phyloP scores from a whole-genome alignment of 345 rosid genomes.

The Firmiana major region DNA sequence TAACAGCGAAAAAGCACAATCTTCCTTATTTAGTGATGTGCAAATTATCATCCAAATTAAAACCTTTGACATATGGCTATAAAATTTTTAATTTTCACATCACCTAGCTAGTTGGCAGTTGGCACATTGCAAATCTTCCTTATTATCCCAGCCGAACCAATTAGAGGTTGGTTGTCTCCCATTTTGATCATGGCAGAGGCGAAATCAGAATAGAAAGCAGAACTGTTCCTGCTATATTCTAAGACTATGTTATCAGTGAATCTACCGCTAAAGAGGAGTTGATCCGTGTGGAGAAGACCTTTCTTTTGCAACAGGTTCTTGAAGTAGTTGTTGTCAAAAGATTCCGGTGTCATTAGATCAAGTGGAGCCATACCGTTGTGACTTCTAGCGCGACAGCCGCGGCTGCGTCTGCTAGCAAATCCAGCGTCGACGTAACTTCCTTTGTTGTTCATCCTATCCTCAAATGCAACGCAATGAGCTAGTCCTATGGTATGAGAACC shows the following conservation, averaged over 20 bases:
- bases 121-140: constrained; percentile 29
- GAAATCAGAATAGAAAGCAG: constrained; percentile 31
- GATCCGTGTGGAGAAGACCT: constrained; percentile 52
- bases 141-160: constrained; percentile 36
- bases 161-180: constrained; percentile 37
- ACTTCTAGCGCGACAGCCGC: constrained; percentile 27
- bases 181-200: constrained; percentile 47
- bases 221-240: constrained; percentile 29
- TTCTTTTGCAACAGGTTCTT: constrained; percentile 45
- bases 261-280: constrained; percentile 21
- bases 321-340: constrained; percentile 52
- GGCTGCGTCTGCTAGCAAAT: constrained; percentile 41
- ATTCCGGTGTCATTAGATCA: constrained; percentile 46
- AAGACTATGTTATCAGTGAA: constrained; percentile 40
- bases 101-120: constrained; percentile 26
- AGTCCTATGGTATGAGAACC: constrained; percentile 55
- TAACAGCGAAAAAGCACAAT: too few relatives aligned
- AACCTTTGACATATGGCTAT: too few relatives aligned
- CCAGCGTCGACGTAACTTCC: constrained; percentile 37
- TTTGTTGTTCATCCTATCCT: constrained; percentile 36
- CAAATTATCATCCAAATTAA: too few relatives aligned
- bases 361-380: constrained; percentile 32
- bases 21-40: too few relatives aligned
- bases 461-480: constrained; percentile 45
- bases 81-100: not conserved